Base-by-base conservation (phyloP, 2,329 filamentous ascomycete species). In the Arthrobotrys entomopaga region DNA sequence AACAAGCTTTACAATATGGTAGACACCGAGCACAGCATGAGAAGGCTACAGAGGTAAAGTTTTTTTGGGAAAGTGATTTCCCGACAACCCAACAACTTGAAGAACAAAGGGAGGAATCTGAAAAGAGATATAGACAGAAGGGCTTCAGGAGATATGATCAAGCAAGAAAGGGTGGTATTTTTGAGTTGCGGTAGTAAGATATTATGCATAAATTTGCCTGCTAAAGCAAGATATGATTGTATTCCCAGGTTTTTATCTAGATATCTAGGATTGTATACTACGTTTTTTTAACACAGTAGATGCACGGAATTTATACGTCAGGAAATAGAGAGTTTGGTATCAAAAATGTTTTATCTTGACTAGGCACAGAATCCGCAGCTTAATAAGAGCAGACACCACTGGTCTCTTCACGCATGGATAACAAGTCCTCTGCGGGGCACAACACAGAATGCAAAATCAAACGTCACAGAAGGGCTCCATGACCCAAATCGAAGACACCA, bases 51-150 rank as follows among this genome's bases (percentile, higher is more conserved):
- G 92, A 90, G 8, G 93, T 95, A 11, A 92, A 92, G 1, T 93
- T 93, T 0, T 98, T 92, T 80, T 99, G 95, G 95, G 86, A 91
- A 63, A 86, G 90, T 1, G 94, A 96, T 77, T 96, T 99, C 80
- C 93, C 94, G 0, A 88, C 84, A 24, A 97, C 95, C 0, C 95
- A 98, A 80, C 91, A 97, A 81, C 82, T 89, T 26, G 84, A 87
- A 77, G 83, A 84, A 60, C 88, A 94, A 78, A 86, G 86, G 67
- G 85, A 86, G 72, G 88, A 89, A 79, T 90, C 90, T 0, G 84
- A 84, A n/a, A 85, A 84, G 77, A 82, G 87, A 72, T 89, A 91
- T 79, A 86, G 85, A 77, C 84, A 87, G 57, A 85, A 87, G 65
- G 85, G 97, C 1, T 86, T 88, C 77, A 88, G 91, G 79, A 87